Conservation (phyloP, 495 filamentous ascomycete species). For the Lentithecium fluviatile region DNA sequence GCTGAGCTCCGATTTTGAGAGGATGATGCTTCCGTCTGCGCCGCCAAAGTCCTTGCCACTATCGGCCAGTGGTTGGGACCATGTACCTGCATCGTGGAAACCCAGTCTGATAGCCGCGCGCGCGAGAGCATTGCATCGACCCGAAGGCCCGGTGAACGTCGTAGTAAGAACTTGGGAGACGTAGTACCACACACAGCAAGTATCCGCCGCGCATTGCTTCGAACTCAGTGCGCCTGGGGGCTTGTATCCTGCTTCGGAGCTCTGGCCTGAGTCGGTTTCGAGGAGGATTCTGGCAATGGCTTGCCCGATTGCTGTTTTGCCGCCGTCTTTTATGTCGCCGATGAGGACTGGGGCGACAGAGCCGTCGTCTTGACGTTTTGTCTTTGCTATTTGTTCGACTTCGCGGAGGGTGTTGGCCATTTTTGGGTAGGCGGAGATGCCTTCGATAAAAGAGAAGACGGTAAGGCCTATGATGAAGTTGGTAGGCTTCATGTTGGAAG, state of each 20-base stretch:
- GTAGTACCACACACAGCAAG: slow-evolving; percentile 31
- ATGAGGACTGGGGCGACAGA: slow-evolving; percentile 13
- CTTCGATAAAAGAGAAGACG: slow-evolving; percentile 8
- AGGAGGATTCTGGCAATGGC: slow-evolving; percentile 27
- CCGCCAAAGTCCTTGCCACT: slow-evolving; percentile 27
- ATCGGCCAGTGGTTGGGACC: slow-evolving; percentile 15
- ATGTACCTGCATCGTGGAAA: slow-evolving; percentile 40
- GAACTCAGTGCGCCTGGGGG: neutral
- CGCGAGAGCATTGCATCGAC: slow-evolving; percentile 34
- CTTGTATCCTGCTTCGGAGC: slow-evolving; percentile 9
- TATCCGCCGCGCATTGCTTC: slow-evolving; percentile 21
- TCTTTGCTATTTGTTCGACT: slow-evolving; percentile 2
- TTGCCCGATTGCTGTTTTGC: slow-evolving; percentile 18
- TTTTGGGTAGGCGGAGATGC: slow-evolving; percentile 6
- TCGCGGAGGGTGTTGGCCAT: slow-evolving; percentile 16
- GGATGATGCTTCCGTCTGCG: slow-evolving; percentile 35
- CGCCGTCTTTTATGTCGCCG: slow-evolving; percentile 26
- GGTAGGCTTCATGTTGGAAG: slow-evolving; percentile 15
- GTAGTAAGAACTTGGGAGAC: slow-evolving; percentile 7
- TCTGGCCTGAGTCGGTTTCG: slow-evolving; percentile 17
- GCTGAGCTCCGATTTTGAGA: slow-evolving; percentile 16
- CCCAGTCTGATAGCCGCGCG: slow-evolving; percentile 35
- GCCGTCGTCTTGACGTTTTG: slow-evolving; percentile 9
- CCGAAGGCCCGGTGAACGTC: slow-evolving; percentile 23
- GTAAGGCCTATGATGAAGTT: slow-evolving; percentile 6